These are phyloP conservation scores for Brachypodium distachyon DNA, from an alignment of 202 grass and related monocot species.

Conservation along the genomic window DNA sequence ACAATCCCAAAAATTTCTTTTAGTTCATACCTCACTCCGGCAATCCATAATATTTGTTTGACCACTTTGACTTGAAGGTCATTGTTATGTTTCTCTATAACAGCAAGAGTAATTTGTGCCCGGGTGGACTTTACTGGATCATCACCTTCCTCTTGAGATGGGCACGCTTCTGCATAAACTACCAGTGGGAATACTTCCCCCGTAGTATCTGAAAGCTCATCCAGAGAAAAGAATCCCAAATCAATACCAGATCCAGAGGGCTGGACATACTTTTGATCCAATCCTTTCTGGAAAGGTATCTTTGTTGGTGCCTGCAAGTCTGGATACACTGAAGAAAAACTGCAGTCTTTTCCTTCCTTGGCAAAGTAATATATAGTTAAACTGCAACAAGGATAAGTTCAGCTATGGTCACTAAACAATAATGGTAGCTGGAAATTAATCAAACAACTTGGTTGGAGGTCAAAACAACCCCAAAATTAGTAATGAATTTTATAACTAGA, in stretches of 20 bases:
- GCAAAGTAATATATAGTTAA: conserved; percentile 81
- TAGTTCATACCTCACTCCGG: conserved; percentile 65
- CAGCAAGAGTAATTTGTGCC: conserved; percentile 88
- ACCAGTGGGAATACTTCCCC: conserved; percentile 67
- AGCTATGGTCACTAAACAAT: background rate
- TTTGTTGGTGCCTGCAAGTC: conserved; percentile 42
- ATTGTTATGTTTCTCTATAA: conserved; percentile 61
- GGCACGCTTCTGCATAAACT: conserved; percentile 62
- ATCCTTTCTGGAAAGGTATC: conserved; percentile 68
- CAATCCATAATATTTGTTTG: conserved; percentile 83
- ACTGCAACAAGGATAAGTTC: conserved; percentile 35
- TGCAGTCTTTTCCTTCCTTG: conserved; percentile 65
- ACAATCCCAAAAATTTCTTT: conserved; percentile 86
- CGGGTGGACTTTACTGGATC: conserved; percentile 23
- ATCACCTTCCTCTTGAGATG: conserved; percentile 22
- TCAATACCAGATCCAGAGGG: conserved; percentile 76
- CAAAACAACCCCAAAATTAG: background rate
- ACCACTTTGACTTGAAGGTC: conserved; percentile 81
- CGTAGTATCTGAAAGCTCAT: conserved; percentile 72
- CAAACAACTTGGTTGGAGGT: background rate
- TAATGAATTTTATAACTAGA: background rate
- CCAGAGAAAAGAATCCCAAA: conserved; percentile 81
- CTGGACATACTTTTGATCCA: conserved; percentile 70
- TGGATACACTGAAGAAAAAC: conserved; percentile 44
- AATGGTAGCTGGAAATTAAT: background rate